phyloP scores from a whole-genome alignment of 2,329 filamentous ascomycete species.

The Hypoxylon sp. region DNA sequence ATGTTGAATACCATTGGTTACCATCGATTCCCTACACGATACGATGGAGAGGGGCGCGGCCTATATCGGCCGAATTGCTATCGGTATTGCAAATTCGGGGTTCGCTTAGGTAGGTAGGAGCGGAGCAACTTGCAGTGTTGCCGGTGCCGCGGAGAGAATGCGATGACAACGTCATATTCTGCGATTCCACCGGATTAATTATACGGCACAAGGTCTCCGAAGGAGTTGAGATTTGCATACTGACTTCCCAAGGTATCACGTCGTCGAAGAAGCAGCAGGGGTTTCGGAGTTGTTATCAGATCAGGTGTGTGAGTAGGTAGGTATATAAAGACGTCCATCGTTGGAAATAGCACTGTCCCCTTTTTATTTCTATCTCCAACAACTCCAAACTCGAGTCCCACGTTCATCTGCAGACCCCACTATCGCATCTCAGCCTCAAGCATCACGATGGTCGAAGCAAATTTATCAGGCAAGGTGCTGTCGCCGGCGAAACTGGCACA shows the following conservation, averaged over 20 bases:
- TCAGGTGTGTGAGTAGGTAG: too few species aligned
- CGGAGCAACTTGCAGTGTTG: not conserved
- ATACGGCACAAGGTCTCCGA: not conserved
- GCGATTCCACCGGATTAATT: not conserved
- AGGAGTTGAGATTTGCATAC: not conserved
- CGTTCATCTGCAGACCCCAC: not conserved
- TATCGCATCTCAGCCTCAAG: not conserved
- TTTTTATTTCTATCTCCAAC: not conserved
- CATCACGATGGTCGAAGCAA: constrained; percentile 36
- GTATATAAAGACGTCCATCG: not conserved
- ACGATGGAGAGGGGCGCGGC: too few species aligned
- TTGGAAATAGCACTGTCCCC: not conserved
- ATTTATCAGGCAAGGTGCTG: constrained; percentile 39
- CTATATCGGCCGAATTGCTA: not conserved
- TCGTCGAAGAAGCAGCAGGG: too few species aligned
- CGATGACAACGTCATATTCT: not conserved
- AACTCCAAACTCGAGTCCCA: not conserved
- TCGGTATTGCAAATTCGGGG: constrained; percentile 12
- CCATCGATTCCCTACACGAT: not conserved
- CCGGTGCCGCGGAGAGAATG: not conserved
- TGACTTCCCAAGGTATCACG: not conserved
- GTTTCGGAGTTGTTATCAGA: not conserved
- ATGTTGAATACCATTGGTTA: not conserved
- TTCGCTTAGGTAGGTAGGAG: not conserved
- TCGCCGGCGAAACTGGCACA: constrained; percentile 45